Percentiles rank a stretch among this genome's conserved stretches.
Conservation (phyloP, 352 stramenopile genomes). For the Globisporangium nunn region DNA sequence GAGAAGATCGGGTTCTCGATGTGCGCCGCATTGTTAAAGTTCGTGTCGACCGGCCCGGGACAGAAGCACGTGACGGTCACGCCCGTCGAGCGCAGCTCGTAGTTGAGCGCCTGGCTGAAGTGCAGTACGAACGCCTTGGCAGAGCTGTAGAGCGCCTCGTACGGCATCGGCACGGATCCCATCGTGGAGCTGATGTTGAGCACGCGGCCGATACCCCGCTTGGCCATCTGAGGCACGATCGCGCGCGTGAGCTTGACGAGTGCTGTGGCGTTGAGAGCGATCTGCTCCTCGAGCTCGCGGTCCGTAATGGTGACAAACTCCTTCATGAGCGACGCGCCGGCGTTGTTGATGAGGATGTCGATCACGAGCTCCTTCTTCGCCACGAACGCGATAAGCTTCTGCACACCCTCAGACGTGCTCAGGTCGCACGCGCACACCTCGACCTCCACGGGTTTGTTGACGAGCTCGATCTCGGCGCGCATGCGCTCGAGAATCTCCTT, state of each 20-base stretch:
- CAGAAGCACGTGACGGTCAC: conserved; percentile 81
- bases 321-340: conserved; percentile 30
- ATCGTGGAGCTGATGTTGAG: conserved; percentile 78
- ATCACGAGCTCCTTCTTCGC: conserved; percentile 51
- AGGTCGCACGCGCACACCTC: conserved; percentile 59
- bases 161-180: conserved; percentile 38
- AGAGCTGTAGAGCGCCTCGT: conserved; percentile 67
- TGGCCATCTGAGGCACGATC: conserved; percentile 69
- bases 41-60: conserved; percentile 61
- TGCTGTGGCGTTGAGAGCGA: conserved; percentile 64
- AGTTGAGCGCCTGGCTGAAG: conserved; percentile 76
- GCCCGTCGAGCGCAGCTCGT: conserved; percentile 65
- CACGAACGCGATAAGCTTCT: conserved; percentile 49
- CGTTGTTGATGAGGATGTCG: conserved; percentile 86
- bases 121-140: conserved; percentile 70
- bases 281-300: conserved; percentile 46
- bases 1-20: conserved; percentile 29
- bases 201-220: conserved; percentile 57
- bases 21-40: conserved; percentile 44
- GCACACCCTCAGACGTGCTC: conserved; percentile 36
- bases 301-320: conserved; percentile 34
- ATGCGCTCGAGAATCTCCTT: conserved; percentile 62
- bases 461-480: conserved; percentile 64
- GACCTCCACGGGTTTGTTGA: conserved; percentile 51
- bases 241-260: conserved; percentile 53